Evolutionary conservation across 768 basidiomycete genomes (phyloP), one percentile per base, ranked within the genome.

Genomic region (Paxillus involutus): DNA sequence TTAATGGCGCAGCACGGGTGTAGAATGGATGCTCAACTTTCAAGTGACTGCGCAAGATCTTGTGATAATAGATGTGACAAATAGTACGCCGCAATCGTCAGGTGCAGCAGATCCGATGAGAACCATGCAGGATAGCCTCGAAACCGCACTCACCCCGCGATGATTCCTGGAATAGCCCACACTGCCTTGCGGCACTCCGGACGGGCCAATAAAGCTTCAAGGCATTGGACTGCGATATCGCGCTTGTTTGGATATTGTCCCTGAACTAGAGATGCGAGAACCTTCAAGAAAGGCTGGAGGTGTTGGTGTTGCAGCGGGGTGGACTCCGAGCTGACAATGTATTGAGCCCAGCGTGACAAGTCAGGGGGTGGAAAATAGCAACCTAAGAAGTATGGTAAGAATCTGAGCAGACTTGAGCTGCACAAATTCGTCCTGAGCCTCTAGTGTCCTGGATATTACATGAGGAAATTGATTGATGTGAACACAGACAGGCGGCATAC

Each of bases 391-490:
- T 33, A 95, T 80, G 1, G 94, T 93, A 43, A 97, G 75, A 58
- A 98, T 89, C 64, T 96, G 90, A 0, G 89, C 80, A 11, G 89
- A 79, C 66, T 95, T 97, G 53, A 98, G 78, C 64, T 95, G 92
- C n/a, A 92, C 86, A 60, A 97, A 98, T 67, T 98, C 95, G 68
- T 98, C 97, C 60, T 86, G 87, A 12, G 88, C 83, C 37, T 91
- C 88, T 44, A 97, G 75, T 33, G 86, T 84, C 62, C 92, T 96
- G 59, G 26, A 50, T 36, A 45, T 32, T 41, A 32, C 26, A 32
- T 52, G 21, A 70, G 35, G n/a, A 40, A 17, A n/a, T 44, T 4
- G 26, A 26, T 24, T 47, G 21, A 11, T 44, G 36, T 49, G 14
- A 26, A 47, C 36, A 19, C 24, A n/a, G 19, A 45, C 14, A 17